These are phyloP conservation scores for Rhynchospora tenuis DNA, from an alignment of 176 grass and related monocot species.

Conservation along the genomic window DNA sequence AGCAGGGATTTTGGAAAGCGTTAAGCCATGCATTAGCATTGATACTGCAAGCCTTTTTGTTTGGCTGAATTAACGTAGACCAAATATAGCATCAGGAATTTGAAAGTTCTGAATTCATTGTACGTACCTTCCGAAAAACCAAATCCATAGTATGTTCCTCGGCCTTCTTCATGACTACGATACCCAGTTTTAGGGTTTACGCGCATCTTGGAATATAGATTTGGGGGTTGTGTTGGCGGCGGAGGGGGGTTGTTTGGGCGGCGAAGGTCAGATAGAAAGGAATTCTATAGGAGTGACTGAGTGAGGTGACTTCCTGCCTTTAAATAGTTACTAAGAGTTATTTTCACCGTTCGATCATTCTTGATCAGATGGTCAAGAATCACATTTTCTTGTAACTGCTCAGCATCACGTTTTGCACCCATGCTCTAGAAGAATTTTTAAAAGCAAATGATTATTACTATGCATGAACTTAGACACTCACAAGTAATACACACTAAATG, in stretches of 20 bases:
- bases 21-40: neutral
- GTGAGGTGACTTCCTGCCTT: conserved; percentile 6
- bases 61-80: neutral
- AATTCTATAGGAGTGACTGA: neutral
- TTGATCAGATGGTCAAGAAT: conserved; percentile 1
- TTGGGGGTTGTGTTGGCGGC: neutral
- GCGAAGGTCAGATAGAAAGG: neutral
- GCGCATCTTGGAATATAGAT: conserved; percentile 4
- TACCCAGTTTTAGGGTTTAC: neutral
- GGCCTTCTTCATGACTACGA: neutral
- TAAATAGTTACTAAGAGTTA: neutral
- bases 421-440: neutral
- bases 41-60: neutral
- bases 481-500: neutral
- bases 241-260: neutral
- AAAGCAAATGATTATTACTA: neutral
- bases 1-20: neutral
- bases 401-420: neutral
- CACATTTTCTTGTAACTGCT: neutral
- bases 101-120: neutral
- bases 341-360: neutral
- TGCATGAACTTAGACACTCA: neutral
- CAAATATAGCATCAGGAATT: conserved; percentile 4
- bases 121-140: neutral
- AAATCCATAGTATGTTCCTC: neutral